A percentile compares a stretch with the other conserved stretches of the same genome.
Evolutionary conservation across 768 basidiomycete species (phyloP).

Genomic region (Mycena amicta): DNA sequence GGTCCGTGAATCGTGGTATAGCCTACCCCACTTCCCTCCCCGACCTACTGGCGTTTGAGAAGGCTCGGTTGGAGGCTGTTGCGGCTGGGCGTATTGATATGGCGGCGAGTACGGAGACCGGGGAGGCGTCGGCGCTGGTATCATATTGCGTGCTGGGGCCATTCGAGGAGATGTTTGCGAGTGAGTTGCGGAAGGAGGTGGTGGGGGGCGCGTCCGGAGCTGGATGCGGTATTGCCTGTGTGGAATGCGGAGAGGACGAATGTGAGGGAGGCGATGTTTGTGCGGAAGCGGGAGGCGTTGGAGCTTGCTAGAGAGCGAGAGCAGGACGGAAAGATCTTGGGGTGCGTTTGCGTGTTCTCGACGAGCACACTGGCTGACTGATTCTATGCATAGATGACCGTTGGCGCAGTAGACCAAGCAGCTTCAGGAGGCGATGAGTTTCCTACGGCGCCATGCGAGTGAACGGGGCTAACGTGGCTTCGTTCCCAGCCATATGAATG

Average conservation of each 20-base stretch:
- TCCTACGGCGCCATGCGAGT: too few relatives aligned
- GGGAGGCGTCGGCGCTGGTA: conserved; percentile 8
- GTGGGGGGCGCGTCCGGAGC: conserved; percentile 9
- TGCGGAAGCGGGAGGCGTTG: conserved; percentile 7
- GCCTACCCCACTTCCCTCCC: conserved; percentile 18
- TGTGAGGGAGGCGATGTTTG: conserved; percentile 15
- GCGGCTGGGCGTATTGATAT: conserved; percentile 2
- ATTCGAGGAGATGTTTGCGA: conserved; percentile 12
- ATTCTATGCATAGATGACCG: too few relatives aligned
- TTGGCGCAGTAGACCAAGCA: too few relatives aligned
- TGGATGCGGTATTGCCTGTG: conserved; percentile 8
- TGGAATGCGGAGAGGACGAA: conserved; percentile 14
- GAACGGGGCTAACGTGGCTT: too few relatives aligned
- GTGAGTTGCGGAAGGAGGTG: conserved; percentile 7
- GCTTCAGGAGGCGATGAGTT: too few relatives aligned
- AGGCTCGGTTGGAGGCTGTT: conserved; percentile 24
- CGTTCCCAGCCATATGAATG: too few relatives aligned
- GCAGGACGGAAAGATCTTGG: too few relatives aligned
- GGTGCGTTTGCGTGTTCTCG: too few relatives aligned
- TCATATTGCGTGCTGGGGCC: conserved; percentile 16
- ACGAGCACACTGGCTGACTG: too few relatives aligned
- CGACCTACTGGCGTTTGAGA: conserved; percentile 28
- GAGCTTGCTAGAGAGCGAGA: not conserved
- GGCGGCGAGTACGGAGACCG: not conserved
- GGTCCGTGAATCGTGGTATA: conserved; percentile 20